phyloP scores from a whole-genome alignment of 2,329 filamentous ascomycete genomes.

The Neonectria coccinea region DNA sequence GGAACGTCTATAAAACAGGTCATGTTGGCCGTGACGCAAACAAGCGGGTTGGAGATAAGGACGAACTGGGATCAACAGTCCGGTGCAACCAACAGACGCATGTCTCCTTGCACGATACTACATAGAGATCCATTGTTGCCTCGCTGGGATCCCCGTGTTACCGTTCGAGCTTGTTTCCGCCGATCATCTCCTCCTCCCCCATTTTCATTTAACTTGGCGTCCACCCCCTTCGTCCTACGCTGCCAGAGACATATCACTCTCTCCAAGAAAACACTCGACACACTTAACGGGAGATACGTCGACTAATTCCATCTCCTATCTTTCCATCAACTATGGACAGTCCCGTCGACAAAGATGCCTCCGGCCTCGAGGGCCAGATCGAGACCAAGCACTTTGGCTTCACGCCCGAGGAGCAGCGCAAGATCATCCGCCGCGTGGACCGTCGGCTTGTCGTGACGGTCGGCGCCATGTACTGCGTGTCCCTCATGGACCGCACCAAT shows the following conservation, averaged over 20 bases:
- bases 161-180: constrained; percentile 19
- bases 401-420: constrained; percentile 71
- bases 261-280: background rate
- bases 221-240: constrained; percentile 16
- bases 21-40: constrained; percentile 12
- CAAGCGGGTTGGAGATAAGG: constrained; percentile 9
- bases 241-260: constrained; percentile 9
- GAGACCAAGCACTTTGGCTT: constrained; percentile 58
- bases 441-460: constrained; percentile 70
- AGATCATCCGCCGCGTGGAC: constrained; percentile 78
- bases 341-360: constrained; percentile 28
- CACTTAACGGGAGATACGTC: background rate
- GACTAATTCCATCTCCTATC: background rate
- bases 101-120: constrained; percentile 1
- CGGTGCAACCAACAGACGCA: background rate
- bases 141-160: constrained; percentile 29
- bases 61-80: constrained; percentile 14
- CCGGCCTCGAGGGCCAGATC: constrained; percentile 41
- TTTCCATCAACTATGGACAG: constrained; percentile 40
- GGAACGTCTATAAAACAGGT: constrained; percentile 9
- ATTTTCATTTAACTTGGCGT: constrained; percentile 20
- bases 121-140: constrained; percentile 17
- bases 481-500: constrained; percentile 84
- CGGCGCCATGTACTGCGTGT: constrained; percentile 78
- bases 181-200: constrained; percentile 23